These are phyloP conservation scores for Dryas octopetala DNA, from an alignment of 306 rosid genomes.

Conservation along the genomic window DNA sequence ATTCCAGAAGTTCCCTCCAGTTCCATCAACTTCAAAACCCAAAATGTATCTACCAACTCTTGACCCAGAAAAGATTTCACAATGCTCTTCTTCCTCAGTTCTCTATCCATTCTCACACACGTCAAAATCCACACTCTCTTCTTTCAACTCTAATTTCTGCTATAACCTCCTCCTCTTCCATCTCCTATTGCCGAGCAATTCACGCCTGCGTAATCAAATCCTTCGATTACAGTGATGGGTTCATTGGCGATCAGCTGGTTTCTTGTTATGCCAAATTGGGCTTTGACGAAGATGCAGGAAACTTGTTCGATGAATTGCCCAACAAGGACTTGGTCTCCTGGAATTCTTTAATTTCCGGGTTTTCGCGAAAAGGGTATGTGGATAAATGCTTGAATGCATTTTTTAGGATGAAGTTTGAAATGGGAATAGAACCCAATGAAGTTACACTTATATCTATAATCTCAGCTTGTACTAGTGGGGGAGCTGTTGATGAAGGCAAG, in stretches of 20 bases:
- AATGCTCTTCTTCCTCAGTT: conserved; percentile 10
- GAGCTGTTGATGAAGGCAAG: conserved; percentile 43
- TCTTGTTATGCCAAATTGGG: conserved; percentile 51
- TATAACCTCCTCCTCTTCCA: conserved; percentile 45
- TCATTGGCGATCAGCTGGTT: conserved; percentile 71
- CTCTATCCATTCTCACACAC: neutral
- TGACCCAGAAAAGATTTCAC: conserved; percentile 17
- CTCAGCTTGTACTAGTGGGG: conserved; percentile 51
- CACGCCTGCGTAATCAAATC: conserved; percentile 68
- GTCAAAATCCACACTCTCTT: conserved; percentile 29
- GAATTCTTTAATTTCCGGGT: conserved; percentile 72
- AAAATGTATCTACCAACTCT: conserved; percentile 21
- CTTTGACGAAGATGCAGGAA: conserved; percentile 44
- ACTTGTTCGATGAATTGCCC: conserved; percentile 65
- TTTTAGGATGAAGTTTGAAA: conserved; percentile 43
- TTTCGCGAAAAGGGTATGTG: conserved; percentile 44
- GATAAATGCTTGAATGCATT: conserved; percentile 47
- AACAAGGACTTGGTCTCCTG: conserved; percentile 60
- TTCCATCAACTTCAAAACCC: conserved; percentile 7
- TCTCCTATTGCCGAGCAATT: conserved; percentile 45
- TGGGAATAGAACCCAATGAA: conserved; percentile 46
- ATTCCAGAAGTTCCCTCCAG: neutral
- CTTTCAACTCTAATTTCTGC: conserved; percentile 47
- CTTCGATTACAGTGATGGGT: conserved; percentile 57
- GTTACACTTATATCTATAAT: conserved; percentile 50